phyloP scores from a whole-genome alignment of 139 green algal genomes.

The Zygnema cylindricum region DNA sequence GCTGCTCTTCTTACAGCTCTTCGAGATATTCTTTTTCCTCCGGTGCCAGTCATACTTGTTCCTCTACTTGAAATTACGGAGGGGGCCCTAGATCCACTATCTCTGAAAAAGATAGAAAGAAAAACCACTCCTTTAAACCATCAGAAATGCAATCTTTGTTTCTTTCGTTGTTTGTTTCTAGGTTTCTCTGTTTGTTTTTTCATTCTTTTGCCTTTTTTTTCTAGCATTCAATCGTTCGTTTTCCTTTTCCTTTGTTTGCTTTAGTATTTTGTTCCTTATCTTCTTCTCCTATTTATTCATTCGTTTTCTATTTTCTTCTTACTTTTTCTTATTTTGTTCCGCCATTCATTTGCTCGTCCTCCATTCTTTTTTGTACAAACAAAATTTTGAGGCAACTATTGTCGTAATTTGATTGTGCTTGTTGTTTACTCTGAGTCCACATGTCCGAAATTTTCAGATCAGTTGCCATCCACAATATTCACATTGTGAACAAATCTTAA shows the following conservation, averaged over 20 bases:
- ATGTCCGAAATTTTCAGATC: no score
- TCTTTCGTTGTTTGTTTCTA: neutral
- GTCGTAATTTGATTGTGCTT: no score
- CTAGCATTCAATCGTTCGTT: neutral
- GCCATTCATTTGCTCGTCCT: neutral
- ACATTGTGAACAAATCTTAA: no score
- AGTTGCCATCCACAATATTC: no score
- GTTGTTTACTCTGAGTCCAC: no score
- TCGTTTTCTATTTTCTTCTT: conserved; percentile 12
- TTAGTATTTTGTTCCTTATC: neutral
- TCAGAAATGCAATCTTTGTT: neutral
- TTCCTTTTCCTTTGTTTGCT: neutral
- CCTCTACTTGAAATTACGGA: neutral
- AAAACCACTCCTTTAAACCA: neutral
- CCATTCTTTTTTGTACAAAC: neutral
- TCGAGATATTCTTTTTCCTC: neutral
- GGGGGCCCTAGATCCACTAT: neutral
- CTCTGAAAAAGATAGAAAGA: no score
- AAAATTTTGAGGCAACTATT: no score
- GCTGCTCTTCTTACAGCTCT: neutral
- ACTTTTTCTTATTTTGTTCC: neutral
- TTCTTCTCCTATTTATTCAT: neutral
- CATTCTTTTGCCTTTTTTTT: neutral
- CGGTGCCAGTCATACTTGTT: neutral
- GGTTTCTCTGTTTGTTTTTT: conserved; percentile 2